phyloP scores from a whole-genome alignment of 2,329 filamentous ascomycete genomes.

The Phialophora macrospora region DNA sequence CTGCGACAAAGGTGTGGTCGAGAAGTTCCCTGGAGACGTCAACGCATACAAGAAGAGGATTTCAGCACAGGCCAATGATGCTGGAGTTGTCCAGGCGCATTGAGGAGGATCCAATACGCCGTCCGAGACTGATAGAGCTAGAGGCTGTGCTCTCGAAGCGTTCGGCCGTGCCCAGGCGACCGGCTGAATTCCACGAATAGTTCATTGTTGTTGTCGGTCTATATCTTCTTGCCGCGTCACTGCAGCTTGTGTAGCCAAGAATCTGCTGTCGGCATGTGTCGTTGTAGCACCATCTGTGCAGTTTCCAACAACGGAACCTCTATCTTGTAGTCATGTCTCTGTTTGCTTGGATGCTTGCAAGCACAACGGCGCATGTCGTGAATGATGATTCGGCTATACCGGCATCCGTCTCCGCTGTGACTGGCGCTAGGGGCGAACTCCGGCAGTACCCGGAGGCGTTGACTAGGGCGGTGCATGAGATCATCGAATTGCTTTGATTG shows the following conservation, averaged over 20 bases:
- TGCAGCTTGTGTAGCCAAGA: slow-evolving; percentile 3
- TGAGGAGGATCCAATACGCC: slow-evolving; percentile 6
- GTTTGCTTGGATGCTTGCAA: slow-evolving; percentile 2
- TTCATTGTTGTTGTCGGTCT: not conserved
- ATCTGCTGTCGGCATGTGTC: not conserved
- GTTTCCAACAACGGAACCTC: not conserved
- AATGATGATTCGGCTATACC: not conserved
- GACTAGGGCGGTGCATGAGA: not conserved
- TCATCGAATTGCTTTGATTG: not conserved
- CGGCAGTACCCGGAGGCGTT: not conserved
- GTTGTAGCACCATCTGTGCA: not conserved
- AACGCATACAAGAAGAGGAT: slow-evolving; percentile 98
- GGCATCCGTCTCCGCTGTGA: not conserved
- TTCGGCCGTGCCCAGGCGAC: slow-evolving; percentile 2
- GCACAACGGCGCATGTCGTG: not conserved
- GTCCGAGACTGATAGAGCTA: slow-evolving; percentile 8
- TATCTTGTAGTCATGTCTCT: not conserved
- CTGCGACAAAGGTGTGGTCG: slow-evolving; percentile 89
- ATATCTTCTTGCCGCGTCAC: not conserved
- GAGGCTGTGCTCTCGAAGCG: not conserved
- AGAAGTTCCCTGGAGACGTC: slow-evolving; percentile 94
- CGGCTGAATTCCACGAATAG: slow-evolving; percentile 19
- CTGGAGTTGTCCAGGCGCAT: slow-evolving; percentile 73
- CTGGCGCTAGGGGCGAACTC: slow-evolving; percentile 1
- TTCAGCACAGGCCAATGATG: slow-evolving; percentile 81